phyloP scores from a whole-genome alignment of 441 rosid species.

The Pelargonium cotyledonis region DNA sequence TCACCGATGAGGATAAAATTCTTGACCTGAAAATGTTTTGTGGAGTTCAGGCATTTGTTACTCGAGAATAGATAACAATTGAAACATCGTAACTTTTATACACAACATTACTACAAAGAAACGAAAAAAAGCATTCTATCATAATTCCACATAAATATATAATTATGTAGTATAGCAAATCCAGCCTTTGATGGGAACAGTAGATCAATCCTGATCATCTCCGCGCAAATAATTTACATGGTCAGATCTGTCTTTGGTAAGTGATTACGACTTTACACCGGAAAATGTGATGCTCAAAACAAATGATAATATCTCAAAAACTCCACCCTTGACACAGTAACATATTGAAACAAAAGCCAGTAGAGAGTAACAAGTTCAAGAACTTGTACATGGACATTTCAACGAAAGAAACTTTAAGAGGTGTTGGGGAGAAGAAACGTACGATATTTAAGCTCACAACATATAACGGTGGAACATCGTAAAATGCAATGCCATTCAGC shows the following conservation, averaged over 20 bases:
- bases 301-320: background rate
- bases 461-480: conserved; percentile 87
- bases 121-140: background rate
- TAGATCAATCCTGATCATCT: too few species aligned
- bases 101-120: background rate
- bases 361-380: conserved; percentile 2
- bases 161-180: background rate
- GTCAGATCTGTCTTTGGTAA: conserved; percentile 1
- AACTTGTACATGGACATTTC: too few species aligned
- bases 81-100: background rate
- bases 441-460: conserved; percentile 97
- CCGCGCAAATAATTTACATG: background rate
- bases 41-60: conserved; percentile 1
- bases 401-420: background rate
- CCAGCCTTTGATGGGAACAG: too few species aligned
- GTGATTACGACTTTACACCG: too few species aligned
- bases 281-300: background rate
- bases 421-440: conserved; percentile 31
- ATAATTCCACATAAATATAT: conserved; percentile 1
- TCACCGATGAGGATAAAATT: conserved; percentile 85
- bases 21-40: conserved; percentile 59
- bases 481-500: conserved; percentile 85
- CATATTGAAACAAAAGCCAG: conserved; percentile 8
- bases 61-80: background rate
- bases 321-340: too few species aligned